Base-by-base conservation (phyloP, 2,329 filamentous ascomycete species). In the Aspergillus sp. region DNA sequence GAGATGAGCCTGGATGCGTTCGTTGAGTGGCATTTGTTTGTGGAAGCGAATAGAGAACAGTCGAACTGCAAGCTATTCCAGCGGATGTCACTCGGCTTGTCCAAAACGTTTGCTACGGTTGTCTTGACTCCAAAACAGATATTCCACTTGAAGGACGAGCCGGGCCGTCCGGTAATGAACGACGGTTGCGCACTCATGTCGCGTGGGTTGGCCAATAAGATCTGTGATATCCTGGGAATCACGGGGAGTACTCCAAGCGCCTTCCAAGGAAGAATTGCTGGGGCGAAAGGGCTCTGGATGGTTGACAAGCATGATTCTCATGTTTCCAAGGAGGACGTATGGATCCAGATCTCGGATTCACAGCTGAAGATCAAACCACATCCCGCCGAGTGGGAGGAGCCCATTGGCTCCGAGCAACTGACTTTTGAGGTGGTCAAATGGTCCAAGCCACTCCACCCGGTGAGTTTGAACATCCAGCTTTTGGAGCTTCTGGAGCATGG, bases 241-340 rank as follows among this genome's bases (percentile, higher is more conserved):
- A 58, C 66, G 1, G 65, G 65, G 2, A 64, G 66, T 5, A 67
- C 78, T 0, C 82, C 81, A 0, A 79, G 78, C 49, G 75, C 70
- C 2, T 80, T 83, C 21, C 84, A 87, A 66, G 82, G 72, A 7
- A 74, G 84, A 4, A 82, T 86, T 51, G 77, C 75, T 16, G 82
- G 83, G 1, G 80, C 81, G 0, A 87, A 87, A 65, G 84, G 84
- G 1, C 60, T 86, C 4, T 86, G 83, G 83, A 80, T 82, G 65
- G 71, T 83, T 1, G 80, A 79, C 50, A 68, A 66, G 3, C 64
- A 71, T 58, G 67, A 52, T 60, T 72, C 64, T 6, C 49, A 52
- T 14, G 49, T 60, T 32, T 56, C 34, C 17, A 49, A 43, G 11
- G 61, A 70, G 19, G 65, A 67, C 2, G 67, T 75, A 9, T 84